Conservation (phyloP, 2,329 filamentous ascomycete species). For the Trichoderma gracile region DNA sequence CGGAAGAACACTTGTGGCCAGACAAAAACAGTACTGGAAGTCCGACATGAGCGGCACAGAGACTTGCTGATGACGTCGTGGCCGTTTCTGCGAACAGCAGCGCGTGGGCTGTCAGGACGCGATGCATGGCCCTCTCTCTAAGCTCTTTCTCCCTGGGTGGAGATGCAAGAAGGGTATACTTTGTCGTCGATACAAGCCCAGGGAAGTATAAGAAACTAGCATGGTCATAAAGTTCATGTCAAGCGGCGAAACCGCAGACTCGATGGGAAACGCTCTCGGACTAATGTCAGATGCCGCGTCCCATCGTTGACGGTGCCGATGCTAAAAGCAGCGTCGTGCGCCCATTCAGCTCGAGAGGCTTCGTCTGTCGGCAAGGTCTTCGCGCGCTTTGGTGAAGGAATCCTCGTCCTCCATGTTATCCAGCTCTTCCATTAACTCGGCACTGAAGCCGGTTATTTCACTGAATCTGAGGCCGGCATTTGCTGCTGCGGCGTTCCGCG, state of each 20-base stretch:
- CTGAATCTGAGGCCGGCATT: constrained; percentile 4
- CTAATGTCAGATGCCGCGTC: not conserved
- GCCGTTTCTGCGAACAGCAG: not conserved
- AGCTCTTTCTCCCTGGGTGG: not conserved
- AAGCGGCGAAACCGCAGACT: not conserved
- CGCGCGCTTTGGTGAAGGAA: constrained; percentile 55
- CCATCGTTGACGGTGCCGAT: not conserved
- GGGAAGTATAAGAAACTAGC: constrained; percentile 1
- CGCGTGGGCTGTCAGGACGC: not conserved
- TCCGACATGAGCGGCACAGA: not conserved
- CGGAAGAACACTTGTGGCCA: not conserved
- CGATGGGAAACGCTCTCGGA: not conserved
- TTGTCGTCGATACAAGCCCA: not conserved
- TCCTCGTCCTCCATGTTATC: constrained; percentile 46
- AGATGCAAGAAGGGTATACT: not conserved
- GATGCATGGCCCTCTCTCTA: not conserved
- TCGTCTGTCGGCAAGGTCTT: constrained; percentile 43
- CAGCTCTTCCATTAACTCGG: constrained; percentile 13
- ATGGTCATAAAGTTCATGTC: constrained; percentile 20
- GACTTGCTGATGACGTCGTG: not conserved
- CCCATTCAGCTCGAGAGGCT: constrained; percentile 41
- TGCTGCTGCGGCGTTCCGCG: constrained; percentile 3
- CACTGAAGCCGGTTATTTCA: not conserved
- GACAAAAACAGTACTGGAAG: not conserved
- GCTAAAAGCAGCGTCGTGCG: not conserved